Percentiles rank a stretch among this genome's conserved stretches.
Conservation (phyloP, 805 yeast species). For the Ogataea corticis region DNA sequence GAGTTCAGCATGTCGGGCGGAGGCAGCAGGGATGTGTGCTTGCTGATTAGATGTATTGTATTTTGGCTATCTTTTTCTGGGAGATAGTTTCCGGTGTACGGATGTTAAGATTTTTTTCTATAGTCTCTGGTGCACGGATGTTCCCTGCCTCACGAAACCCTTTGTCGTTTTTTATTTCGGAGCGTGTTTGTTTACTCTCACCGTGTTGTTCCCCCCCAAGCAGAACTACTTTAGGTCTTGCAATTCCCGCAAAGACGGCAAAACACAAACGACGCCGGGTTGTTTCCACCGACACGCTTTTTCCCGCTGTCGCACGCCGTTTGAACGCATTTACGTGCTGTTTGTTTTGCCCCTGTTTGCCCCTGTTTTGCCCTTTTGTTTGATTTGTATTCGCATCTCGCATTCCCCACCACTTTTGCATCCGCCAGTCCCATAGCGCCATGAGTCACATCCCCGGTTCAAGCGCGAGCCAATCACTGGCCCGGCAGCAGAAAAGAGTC, state of each 20-base stretch:
- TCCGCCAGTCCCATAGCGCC: not conserved
- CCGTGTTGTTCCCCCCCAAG: no score
- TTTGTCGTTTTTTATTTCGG: slow-evolving; percentile 2
- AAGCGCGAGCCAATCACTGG: slow-evolving; percentile 6
- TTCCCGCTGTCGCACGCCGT: not conserved
- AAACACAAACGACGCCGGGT: not conserved
- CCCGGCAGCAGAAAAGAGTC: slow-evolving; percentile 15
- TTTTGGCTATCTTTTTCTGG: no score
- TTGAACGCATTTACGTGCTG: not conserved
- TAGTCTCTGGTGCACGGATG: no score
- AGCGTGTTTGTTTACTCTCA: slow-evolving; percentile 5
- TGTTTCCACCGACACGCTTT: not conserved
- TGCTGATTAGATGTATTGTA: no score
- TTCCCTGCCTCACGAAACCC: not conserved
- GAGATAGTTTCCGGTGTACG: not conserved
- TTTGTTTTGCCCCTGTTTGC: slow-evolving; percentile 7
- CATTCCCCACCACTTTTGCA: not conserved
- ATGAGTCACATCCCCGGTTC: slow-evolving; percentile 18
- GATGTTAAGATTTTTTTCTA: not conserved
- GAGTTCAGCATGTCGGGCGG: slow-evolving; percentile 31
- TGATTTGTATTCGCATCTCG: slow-evolving; percentile 3
- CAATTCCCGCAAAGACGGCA: not conserved
- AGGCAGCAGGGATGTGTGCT: no score
- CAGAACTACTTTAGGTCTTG: no score
- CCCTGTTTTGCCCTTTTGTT: not conserved